Evolutionary conservation across 2,329 filamentous ascomycete genomes (phyloP).

Genomic region (Ciborinia camelliae): DNA sequence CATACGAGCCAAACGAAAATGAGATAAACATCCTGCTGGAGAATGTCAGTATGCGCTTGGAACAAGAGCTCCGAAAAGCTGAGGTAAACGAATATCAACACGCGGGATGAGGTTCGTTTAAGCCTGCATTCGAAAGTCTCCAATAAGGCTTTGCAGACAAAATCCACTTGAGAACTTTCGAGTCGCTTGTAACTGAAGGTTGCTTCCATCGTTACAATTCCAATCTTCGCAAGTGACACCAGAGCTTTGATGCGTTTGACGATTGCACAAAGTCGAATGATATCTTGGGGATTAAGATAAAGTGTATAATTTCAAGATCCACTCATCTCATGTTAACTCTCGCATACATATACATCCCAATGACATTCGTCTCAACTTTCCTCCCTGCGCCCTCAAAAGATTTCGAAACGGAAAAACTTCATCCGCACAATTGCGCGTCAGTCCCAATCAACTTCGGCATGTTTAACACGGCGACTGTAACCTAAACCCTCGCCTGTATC

Average conservation of each 20-base stretch:
- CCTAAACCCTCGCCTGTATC: rapidly evolving
- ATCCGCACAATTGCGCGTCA: not conserved
- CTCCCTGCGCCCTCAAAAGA: not conserved
- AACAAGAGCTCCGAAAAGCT: not conserved
- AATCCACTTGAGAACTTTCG: not conserved
- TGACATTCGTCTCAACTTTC: no score
- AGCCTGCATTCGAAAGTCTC: not conserved
- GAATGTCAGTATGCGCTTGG: not conserved
- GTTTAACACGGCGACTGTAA: not conserved
- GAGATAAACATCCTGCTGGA: not conserved
- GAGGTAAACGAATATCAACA: not conserved
- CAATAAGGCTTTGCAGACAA: not conserved
- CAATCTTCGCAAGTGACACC: not conserved
- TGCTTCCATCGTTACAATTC: not conserved
- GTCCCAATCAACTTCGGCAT: not conserved
- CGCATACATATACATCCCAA: not conserved
- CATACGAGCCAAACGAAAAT: not conserved
- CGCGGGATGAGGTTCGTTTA: not conserved
- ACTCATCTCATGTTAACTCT: no score
- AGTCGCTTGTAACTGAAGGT: not conserved
- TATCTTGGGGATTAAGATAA: not conserved
- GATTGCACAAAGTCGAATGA: not conserved
- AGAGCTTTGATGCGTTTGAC: not conserved
- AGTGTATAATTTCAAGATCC: no score
- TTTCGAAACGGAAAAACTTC: no score